Evolutionary conservation across 202 grass and related monocot species (phyloP).

Genomic region (Schoenoplectus tabernaemontani): DNA sequence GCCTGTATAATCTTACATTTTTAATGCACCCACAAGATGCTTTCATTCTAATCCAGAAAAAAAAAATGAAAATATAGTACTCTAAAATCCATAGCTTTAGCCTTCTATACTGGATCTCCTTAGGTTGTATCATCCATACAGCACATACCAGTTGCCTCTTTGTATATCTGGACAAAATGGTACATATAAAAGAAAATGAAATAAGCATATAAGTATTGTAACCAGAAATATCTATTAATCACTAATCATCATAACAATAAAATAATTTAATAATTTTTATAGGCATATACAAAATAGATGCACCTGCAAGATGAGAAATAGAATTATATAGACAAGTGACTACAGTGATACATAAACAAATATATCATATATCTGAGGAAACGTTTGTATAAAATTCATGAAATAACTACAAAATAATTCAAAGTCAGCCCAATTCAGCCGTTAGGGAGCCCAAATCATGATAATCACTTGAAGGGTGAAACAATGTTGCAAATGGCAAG

Average conservation of each 20-base stretch:
- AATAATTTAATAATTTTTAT: background rate
- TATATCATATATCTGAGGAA: background rate
- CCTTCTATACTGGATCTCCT: constrained; percentile 91
- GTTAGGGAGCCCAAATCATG: background rate
- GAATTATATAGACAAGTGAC: background rate
- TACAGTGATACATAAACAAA: no score
- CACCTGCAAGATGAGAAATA: background rate
- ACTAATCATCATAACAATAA: background rate
- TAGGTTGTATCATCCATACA: constrained; percentile 48
- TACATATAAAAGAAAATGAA: background rate
- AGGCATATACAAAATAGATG: background rate
- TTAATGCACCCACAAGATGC: no score
- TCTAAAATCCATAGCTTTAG: constrained; percentile 87
- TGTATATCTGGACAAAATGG: constrained; percentile 48
- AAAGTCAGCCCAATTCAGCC: background rate
- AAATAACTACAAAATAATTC: background rate
- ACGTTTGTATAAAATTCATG: background rate
- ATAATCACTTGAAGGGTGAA: background rate
- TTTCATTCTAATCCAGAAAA: no score
- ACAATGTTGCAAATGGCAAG: background rate
- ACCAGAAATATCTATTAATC: no score
- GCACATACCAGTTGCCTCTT: constrained; percentile 81
- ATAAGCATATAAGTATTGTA: background rate
- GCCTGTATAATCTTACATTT: no score
- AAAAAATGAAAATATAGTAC: no score